phyloP scores from a whole-genome alignment of 371 early-diverging fungal genomes.

The Mucor circinelloides region DNA sequence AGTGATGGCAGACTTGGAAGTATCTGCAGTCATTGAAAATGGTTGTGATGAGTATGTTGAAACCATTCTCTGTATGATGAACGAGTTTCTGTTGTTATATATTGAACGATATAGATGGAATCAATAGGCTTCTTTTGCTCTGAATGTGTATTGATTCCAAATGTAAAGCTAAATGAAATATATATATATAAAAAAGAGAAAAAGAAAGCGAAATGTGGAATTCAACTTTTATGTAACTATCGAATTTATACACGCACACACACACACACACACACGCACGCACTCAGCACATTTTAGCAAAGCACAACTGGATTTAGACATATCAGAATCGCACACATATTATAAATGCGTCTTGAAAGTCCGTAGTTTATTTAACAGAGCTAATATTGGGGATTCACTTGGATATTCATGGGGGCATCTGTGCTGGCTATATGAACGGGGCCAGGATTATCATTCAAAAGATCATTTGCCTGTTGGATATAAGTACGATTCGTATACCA shows the following conservation, averaged over 20 bases:
- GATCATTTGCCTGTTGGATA: constrained; percentile 35
- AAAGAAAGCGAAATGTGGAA: neutral
- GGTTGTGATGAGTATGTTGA: constrained; percentile 13
- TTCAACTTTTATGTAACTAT: neutral
- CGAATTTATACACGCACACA: neutral
- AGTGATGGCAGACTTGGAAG: neutral
- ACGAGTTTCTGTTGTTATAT: neutral
- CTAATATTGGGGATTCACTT: constrained; percentile 5
- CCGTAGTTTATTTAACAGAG: neutral
- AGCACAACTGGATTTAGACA: neutral
- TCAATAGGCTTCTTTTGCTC: too few relatives aligned
- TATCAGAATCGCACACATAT: neutral
- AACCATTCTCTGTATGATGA: neutral
- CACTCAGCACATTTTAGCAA: neutral
- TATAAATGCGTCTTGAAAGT: neutral
- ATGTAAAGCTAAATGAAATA: neutral
- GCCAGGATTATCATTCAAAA: constrained; percentile 38
- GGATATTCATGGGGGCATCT: constrained; percentile 33
- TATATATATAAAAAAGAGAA: neutral
- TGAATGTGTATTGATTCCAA: too few relatives aligned
- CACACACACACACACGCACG: neutral
- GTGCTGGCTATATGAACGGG: constrained; percentile 43
- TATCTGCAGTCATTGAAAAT: constrained; percentile 14
- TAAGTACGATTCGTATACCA: constrained; percentile 38
- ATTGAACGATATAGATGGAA: too few relatives aligned